Evolutionary conservation across 2,329 filamentous ascomycete genomes (phyloP), one percentile per base, ranked within the genome.

Genomic region (Orbilia oligospora): DNA sequence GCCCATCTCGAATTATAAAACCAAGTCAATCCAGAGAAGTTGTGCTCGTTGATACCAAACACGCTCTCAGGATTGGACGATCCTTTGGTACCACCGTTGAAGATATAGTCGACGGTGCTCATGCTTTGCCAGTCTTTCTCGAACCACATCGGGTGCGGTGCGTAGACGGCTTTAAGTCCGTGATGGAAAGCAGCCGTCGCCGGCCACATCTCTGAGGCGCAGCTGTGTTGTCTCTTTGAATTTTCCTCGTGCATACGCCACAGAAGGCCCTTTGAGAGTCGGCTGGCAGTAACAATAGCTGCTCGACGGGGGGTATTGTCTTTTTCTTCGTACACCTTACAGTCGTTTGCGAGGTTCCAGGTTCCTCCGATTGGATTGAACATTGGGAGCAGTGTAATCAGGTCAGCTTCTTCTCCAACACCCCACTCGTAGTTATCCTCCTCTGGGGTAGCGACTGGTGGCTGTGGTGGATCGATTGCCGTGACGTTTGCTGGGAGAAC

Each of bases 171-270:
- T 86, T 97, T 98, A 85, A 93, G 91, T 12, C 95, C 95, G 83
- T 97, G 94, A 78, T 97, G 94, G 9, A 98, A 88, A 0, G 94
- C 92, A 0, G 93, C 90, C 0, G 92, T 96, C 0, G 91, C 91
- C 0, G 94, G 93, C 94, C 94, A 97, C 94, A 97, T 97, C 85
- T 98, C 95, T 0, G 94, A 93, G 83, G 97, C 97, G 86, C 96
- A 97, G 80, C 93, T 92, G 84, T 97, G 93, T 82, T 94, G 94
- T 83, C 92, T 91, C 82, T 93, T 89, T 38, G 91, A 90, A 2
- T 94, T 97, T 86, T 97, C 94, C 71, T 90, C 89, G 86, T 98
- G 95, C 95, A 98, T 98, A 20, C 91, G 91, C 80, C 90, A 87
- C 14, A 98, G 87, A 58, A 97, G 89, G 58, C 90, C 90, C 64